A percentile compares a stretch with the other conserved stretches of the same genome.
Conservation (phyloP, 2,329 filamentous ascomycete species). For the Raffaelea albimanens region DNA sequence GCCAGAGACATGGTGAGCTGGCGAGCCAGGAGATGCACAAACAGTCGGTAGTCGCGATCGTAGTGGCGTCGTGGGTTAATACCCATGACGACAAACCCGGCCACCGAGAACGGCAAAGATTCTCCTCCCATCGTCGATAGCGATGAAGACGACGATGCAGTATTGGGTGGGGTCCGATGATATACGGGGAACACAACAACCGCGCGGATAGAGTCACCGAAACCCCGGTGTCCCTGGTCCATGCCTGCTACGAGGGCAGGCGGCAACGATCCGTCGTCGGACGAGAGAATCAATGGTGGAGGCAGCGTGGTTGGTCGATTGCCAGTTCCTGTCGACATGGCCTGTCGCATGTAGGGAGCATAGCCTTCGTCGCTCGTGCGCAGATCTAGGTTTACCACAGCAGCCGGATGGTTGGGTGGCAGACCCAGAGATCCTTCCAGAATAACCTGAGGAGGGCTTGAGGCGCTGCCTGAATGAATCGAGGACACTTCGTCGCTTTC, state of each 20-base stretch:
- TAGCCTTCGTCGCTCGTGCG: constrained; percentile 63
- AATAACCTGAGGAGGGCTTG: constrained; percentile 51
- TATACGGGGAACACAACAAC: constrained; percentile 73
- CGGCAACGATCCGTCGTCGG: constrained; percentile 58
- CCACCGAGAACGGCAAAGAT: constrained; percentile 31
- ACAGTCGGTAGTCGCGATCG: constrained; percentile 71
- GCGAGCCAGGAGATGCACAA: constrained; percentile 63
- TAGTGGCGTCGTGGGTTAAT: constrained; percentile 71
- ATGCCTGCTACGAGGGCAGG: constrained; percentile 55
- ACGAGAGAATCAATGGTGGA: constrained; percentile 56
- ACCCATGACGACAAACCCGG: constrained; percentile 72
- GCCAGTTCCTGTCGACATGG: constrained; percentile 47
- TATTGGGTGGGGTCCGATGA: constrained; percentile 47
- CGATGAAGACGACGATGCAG: too few relatives aligned
- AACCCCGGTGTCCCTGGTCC: constrained; percentile 50
- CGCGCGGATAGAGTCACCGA: constrained; percentile 58
- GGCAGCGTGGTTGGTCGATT: not conserved
- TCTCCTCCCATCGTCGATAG: not conserved
- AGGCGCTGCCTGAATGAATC: constrained; percentile 56
- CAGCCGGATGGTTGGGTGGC: constrained; percentile 51
- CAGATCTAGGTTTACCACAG: constrained; percentile 56
- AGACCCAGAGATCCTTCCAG: constrained; percentile 67
- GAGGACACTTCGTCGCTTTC: constrained; percentile 67
- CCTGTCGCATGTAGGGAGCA: constrained; percentile 64
- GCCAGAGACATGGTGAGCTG: constrained; percentile 73